Evolutionary conservation across 1,284 basidiomycete genomes (phyloP), one percentile per base, ranked within the genome.

Genomic region (Boletellus sp.): DNA sequence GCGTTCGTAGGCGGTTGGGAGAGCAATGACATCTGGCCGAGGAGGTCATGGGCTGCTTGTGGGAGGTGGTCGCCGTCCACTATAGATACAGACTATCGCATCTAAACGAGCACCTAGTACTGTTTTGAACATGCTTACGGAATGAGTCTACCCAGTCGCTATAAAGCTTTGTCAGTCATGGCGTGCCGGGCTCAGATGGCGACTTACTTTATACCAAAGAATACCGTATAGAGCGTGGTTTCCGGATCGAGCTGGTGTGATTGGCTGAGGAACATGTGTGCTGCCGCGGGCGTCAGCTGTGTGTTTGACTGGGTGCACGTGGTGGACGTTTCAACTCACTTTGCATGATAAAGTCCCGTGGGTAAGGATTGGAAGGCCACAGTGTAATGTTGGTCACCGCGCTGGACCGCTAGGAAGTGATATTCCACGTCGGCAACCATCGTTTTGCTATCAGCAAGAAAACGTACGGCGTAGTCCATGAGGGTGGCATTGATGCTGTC

Each of bases 1-100:
- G 75, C 76, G 46, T 73, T 74, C 18, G 67, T 74, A 1, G 78
- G 74, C 5, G 73, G 69, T 8, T 71, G 68, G 1, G 68, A 63
- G 21, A 80, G 69, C 43, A 65, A 61, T 4, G 63, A 45, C n/a
- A 76, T 70, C 47, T 73, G 67, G 33, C 66, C 62, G 16, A 75
- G 59, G 26, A 79, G 64, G 39, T 64, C 62, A 32, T 62, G 60
- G 0, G 71, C 71, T 33, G 69, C 71, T 51, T 66, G 50, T 1
- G 63, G 64, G 24, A 75, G 62, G 51, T 71, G 63, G 26, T 66
- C 44, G 2, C 63, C 64, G 7, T 70, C 70, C 18, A 38, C 69
- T 50, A 11, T 8, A 21, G 15, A 22, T 37, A 8, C 19, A 32
- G 5, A 18, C 5, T 1, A 35, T 18, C 26, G 8, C 16, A 43